Percentiles rank a stretch among this genome's conserved stretches.
These are phyloP conservation scores for Periconia sp. DNA, from an alignment of 2,329 filamentous ascomycete species.

Conservation along the genomic window DNA sequence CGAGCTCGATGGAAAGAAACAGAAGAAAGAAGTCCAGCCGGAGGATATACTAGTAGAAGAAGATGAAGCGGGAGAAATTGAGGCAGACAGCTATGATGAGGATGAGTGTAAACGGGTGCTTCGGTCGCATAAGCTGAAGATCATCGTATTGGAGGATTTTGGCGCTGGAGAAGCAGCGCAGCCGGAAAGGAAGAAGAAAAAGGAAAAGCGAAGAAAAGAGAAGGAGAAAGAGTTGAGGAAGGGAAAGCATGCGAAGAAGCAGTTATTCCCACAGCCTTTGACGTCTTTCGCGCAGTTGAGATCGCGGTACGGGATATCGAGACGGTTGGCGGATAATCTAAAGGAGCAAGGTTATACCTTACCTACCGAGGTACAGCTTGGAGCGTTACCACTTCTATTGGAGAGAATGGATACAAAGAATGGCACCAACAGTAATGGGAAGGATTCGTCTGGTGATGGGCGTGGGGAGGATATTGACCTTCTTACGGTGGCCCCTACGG, in stretches of 20 bases:
- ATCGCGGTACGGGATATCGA: constrained; percentile 73
- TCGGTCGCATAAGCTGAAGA: constrained; percentile 82
- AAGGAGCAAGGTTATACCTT: constrained; percentile 81
- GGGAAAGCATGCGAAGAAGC: constrained; percentile 62
- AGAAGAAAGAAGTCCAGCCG: constrained; percentile 16
- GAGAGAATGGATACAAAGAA: constrained; percentile 34
- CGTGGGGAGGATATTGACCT: constrained; percentile 68
- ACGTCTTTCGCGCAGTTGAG: constrained; percentile 76
- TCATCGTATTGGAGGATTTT: constrained; percentile 71
- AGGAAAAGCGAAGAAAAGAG: constrained; percentile 58
- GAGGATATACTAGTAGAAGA: constrained; percentile 6
- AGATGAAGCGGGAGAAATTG: constrained; percentile 3
- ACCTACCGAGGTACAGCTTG: constrained; percentile 94
- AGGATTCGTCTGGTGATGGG: constrained; percentile 22
- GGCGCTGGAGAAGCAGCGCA: constrained; percentile 42
- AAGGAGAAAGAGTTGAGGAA: constrained; percentile 45
- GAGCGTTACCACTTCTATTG: constrained; percentile 79
- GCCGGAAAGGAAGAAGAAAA: constrained; percentile 57
- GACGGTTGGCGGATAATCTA: constrained; percentile 77
- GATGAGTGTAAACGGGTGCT: constrained; percentile 77
- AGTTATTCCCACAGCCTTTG: constrained; percentile 80
- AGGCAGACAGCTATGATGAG: constrained; percentile 59
- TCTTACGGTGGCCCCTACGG: constrained; percentile 88
- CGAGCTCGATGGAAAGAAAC: constrained; percentile 17
- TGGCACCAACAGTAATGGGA: constrained; percentile 31